phyloP scores from a whole-genome alignment of 2,329 filamentous ascomycete species.

The Torrubiella hemipterigena region DNA sequence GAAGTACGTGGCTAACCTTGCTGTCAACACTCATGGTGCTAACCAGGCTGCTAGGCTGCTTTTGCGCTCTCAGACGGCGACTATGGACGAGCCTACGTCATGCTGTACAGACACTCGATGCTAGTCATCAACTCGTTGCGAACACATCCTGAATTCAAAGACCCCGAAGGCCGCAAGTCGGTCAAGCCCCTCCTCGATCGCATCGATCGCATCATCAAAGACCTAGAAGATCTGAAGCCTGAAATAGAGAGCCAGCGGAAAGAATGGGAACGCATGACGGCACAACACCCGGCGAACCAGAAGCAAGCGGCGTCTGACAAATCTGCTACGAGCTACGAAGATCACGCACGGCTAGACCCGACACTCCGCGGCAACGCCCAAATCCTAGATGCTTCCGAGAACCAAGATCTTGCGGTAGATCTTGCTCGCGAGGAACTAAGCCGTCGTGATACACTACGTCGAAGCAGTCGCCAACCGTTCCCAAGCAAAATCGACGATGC shows the following conservation, averaged over 20 bases:
- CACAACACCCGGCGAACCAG: conserved; percentile 15
- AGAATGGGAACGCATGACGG: conserved; percentile 49
- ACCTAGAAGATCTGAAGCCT: conserved; percentile 70
- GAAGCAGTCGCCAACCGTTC: conserved; percentile 9
- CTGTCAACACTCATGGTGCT: conserved; percentile 4
- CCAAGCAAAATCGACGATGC: conserved; percentile 22
- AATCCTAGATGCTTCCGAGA: conserved; percentile 56
- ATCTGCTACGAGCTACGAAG: conserved; percentile 25
- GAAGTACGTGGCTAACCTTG: conserved; percentile 45
- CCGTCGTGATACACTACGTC: conserved; percentile 51
- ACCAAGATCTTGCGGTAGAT: conserved; percentile 65
- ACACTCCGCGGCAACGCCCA: conserved; percentile 44
- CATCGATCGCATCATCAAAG: conserved; percentile 47
- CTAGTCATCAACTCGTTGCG: conserved; percentile 69
- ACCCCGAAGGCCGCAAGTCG: conserved; percentile 50
- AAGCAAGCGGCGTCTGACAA: conserved; percentile 6
- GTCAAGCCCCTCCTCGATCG: conserved; percentile 41
- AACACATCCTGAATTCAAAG: conserved; percentile 63
- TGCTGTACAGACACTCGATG: conserved; percentile 79
- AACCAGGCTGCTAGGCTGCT: conserved; percentile 46
- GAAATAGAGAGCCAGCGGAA: conserved; percentile 60
- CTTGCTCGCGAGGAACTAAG: conserved; percentile 62
- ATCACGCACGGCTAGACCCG: conserved; percentile 45
- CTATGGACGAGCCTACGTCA: conserved; percentile 76
- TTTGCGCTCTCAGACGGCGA: conserved; percentile 82